These are phyloP conservation scores for Debaryomyces maramus DNA, from an alignment of 805 yeast species.

Conservation along the genomic window DNA sequence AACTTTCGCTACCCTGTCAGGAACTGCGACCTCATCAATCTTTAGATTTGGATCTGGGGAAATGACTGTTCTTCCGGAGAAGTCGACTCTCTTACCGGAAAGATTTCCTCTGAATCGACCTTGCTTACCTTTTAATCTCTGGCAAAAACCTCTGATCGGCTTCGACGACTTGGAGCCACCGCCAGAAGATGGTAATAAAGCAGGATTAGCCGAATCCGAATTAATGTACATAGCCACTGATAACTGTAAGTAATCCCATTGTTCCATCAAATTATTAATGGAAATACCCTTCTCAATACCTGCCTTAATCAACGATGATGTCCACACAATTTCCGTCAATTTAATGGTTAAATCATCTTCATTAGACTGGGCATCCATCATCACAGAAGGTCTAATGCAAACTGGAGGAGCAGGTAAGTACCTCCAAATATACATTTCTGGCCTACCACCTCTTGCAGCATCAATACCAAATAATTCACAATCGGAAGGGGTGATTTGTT, in stretches of 20 bases:
- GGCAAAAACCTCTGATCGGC: conserved; percentile 94
- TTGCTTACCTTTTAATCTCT: conserved; percentile 95
- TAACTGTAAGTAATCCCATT: conserved; percentile 95
- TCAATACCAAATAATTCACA: conserved; percentile 93
- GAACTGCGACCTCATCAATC: conserved; percentile 97
- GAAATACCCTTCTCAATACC: conserved; percentile 95
- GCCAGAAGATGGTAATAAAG: conserved; percentile 68
- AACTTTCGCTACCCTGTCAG: conserved; percentile 93
- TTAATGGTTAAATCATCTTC: conserved; percentile 98
- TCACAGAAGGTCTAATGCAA: conserved; percentile 95
- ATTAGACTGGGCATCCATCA: conserved; percentile 88
- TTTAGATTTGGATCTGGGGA: conserved; percentile 96
- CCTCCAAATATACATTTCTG: conserved; percentile 96
- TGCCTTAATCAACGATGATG: conserved; percentile 88
- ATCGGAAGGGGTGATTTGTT: conserved; percentile 80
- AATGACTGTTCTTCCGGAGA: conserved; percentile 96
- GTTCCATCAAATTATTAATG: conserved; percentile 92
- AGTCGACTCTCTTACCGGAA: conserved; percentile 98
- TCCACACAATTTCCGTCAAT: conserved; percentile 94
- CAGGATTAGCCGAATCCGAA: conserved; percentile 87
- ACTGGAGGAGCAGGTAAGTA: conserved; percentile 99
- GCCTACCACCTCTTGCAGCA: conserved; percentile 84
- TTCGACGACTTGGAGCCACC: conserved; percentile 56
- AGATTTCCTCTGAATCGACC: conserved; percentile 98
- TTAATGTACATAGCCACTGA: conserved; percentile 97